Evolutionary conservation across 768 basidiomycete genomes (phyloP).

Genomic region (Mycena crocata): DNA sequence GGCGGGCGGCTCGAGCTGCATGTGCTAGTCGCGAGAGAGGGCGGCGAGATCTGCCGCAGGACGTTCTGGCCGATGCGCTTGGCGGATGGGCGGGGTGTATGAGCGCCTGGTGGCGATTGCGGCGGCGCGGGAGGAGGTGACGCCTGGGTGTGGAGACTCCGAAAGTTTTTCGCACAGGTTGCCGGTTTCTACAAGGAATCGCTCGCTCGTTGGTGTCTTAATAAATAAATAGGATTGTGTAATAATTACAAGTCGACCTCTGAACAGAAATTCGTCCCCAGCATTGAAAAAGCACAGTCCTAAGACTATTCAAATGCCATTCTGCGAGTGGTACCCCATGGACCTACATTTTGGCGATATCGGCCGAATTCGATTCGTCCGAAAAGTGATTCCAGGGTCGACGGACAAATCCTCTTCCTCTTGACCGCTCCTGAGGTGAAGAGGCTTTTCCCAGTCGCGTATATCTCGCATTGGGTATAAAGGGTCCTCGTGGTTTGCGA

Average conservation of each 20-base stretch:
- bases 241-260: too few relatives aligned
- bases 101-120: neutral
- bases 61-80: conserved; percentile 1
- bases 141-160: too few relatives aligned
- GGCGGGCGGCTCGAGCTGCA: conserved; percentile 21
- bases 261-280: too few relatives aligned
- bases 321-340: too few relatives aligned
- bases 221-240: too few relatives aligned
- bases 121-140: neutral
- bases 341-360: neutral
- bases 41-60: neutral
- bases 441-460: neutral
- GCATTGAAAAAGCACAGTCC: too few relatives aligned
- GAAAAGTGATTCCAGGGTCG: neutral
- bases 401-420: too few relatives aligned
- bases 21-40: conserved; percentile 6
- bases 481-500: too few relatives aligned
- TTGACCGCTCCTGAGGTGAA: neutral
- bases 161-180: too few relatives aligned
- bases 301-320: too few relatives aligned
- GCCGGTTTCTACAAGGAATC: too few relatives aligned
- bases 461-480: conserved; percentile 1
- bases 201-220: too few relatives aligned
- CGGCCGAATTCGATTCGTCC: neutral
- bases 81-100: neutral